A percentile compares a stretch with the other conserved stretches of the same genome.
Conservation (phyloP, 805 yeast species). For the Candida manassasensis region DNA sequence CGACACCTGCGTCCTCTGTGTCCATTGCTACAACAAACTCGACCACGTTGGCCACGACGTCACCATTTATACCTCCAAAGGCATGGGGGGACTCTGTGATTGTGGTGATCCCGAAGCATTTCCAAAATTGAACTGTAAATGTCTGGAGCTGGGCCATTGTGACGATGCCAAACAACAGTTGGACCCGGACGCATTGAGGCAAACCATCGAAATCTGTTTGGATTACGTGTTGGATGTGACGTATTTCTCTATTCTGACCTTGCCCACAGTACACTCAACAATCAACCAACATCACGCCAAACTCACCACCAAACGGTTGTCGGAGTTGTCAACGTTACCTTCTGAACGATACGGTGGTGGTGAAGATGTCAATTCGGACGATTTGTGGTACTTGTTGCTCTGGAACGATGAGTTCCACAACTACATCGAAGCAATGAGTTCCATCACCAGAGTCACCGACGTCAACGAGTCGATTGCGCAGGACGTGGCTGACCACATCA, state of each 20-base stretch:
- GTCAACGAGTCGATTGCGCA: conserved; percentile 23
- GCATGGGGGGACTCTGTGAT: conserved; percentile 61
- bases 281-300: conserved; percentile 19
- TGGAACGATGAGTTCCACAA: conserved; percentile 80
- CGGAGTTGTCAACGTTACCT: conserved; percentile 31
- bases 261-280: conserved; percentile 35
- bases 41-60: conserved; percentile 70
- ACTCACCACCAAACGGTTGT: conserved; percentile 21
- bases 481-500: conserved; percentile 41
- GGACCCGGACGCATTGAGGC: conserved; percentile 14
- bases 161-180: conserved; percentile 7
- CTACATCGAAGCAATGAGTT: conserved; percentile 48
- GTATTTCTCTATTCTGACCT: conserved; percentile 31
- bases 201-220: conserved; percentile 30
- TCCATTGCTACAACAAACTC: conserved; percentile 62
- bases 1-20: conserved; percentile 74
- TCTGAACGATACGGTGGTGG: conserved; percentile 25
- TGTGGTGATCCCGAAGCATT: conserved; percentile 73
- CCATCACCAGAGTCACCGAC: conserved; percentile 35
- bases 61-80: conserved; percentile 44
- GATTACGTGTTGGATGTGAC: conserved; percentile 43
- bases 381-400: conserved; percentile 46
- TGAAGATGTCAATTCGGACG: conserved; percentile 27
- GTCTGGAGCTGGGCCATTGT: conserved; percentile 13
- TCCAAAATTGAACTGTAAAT: conserved; percentile 51